Conservation (phyloP, 768 basidiomycete genomes). For the Mycena crocata region DNA sequence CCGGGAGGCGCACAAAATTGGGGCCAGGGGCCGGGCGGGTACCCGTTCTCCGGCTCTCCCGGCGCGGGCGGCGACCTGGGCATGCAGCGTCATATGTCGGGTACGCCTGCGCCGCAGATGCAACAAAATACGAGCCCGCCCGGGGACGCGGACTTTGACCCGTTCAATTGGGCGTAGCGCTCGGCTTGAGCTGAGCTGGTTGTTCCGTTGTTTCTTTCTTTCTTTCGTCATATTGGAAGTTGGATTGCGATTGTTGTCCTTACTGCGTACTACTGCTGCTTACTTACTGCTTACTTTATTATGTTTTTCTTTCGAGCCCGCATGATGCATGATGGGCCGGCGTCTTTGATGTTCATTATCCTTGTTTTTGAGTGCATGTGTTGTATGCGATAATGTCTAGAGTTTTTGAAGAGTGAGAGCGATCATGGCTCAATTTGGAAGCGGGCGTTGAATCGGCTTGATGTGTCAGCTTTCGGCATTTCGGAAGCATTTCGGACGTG, state of each 20-base stretch:
- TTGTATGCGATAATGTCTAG: conserved; percentile 28
- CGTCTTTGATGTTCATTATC: neutral
- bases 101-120: conserved; percentile 59
- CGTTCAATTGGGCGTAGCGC: conserved; percentile 73
- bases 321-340: too few relatives aligned
- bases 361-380: neutral
- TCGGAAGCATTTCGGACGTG: too few relatives aligned
- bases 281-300: too few relatives aligned
- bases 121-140: conserved; percentile 54
- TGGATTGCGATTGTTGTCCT: too few relatives aligned
- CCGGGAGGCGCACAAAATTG: conserved; percentile 38
- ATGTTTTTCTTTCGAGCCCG: neutral
- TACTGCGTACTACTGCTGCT: too few relatives aligned
- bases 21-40: conserved; percentile 44
- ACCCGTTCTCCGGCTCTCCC: conserved; percentile 55
- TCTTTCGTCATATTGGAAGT: conserved; percentile 2
- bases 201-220: conserved; percentile 46
- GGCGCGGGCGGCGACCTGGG: conserved; percentile 36
- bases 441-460: neutral
- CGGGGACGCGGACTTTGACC: conserved; percentile 65
- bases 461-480: too few relatives aligned
- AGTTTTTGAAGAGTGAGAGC: neutral
- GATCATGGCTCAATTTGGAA: neutral
- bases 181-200: too few relatives aligned
- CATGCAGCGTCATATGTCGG: conserved; percentile 62